Evolutionary conservation across 106 monocot species (phyloP).

Genomic region (Dioscorea zingiberensis): DNA sequence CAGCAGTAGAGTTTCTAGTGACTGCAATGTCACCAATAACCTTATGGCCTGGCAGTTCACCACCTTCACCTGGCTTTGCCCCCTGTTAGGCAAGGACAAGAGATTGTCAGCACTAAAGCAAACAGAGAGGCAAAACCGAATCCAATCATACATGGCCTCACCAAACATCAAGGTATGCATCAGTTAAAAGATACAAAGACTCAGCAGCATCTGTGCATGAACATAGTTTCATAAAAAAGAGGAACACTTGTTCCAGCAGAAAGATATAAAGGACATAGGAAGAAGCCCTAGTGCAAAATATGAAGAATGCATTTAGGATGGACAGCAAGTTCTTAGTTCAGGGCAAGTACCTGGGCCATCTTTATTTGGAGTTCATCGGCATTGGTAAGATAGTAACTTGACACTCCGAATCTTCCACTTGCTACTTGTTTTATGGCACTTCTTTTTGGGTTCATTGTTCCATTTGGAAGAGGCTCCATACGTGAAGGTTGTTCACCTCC

Average conservation of each 20-base stretch:
- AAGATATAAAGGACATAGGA: constrained; percentile 30
- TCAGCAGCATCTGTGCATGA: constrained; percentile 84
- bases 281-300: constrained; percentile 7
- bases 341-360: constrained; percentile 91
- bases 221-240: constrained; percentile 82
- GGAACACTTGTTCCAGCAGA: constrained; percentile 44
- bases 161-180: constrained; percentile 71
- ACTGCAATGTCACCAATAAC: constrained; percentile 97
- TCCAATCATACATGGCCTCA: constrained; percentile 53
- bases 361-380: constrained; percentile 99
- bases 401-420: constrained; percentile 97
- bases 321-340: neutral
- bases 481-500: constrained; percentile 96
- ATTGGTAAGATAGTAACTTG: constrained; percentile 96
- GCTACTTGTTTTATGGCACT: constrained; percentile 99
- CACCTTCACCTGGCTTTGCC: constrained; percentile 99
- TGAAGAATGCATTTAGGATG: neutral
- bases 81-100: constrained; percentile 39
- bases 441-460: constrained; percentile 85
- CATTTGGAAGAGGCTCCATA: constrained; percentile 82
- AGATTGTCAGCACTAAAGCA: constrained; percentile 13
- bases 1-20: constrained; percentile 96
- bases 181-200: constrained; percentile 56
- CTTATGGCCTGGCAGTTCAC: constrained; percentile 97
- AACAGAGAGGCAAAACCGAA: constrained; percentile 24